phyloP scores from a whole-genome alignment of 768 basidiomycete genomes.

The Fomitopsis serialis region DNA sequence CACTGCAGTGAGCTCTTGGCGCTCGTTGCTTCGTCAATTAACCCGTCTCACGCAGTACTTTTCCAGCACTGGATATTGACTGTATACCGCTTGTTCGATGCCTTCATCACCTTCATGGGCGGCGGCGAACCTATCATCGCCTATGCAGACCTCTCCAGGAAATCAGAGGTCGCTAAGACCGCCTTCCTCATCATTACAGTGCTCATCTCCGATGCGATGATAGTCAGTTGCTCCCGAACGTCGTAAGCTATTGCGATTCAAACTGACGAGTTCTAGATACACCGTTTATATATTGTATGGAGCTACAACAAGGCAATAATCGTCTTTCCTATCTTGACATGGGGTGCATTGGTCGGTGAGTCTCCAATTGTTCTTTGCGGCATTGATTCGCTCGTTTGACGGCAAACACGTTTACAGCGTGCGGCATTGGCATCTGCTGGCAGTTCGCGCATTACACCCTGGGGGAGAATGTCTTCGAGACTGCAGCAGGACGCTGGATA shows the following conservation, averaged over 20 bases:
- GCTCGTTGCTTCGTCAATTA: background rate
- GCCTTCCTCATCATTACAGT: background rate
- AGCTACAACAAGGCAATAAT: background rate
- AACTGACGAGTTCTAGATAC: background rate
- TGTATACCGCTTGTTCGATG: background rate
- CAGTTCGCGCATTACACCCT: too few species aligned
- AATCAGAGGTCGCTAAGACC: background rate
- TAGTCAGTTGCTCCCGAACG: background rate
- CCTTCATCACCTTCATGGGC: background rate
- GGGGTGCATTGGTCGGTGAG: background rate
- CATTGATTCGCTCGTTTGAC: too few species aligned
- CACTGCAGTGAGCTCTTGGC: background rate
- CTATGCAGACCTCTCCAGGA: background rate
- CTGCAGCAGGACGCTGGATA: too few species aligned
- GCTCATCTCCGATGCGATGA: background rate
- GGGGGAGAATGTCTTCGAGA: too few species aligned
- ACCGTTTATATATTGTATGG: constrained; percentile 1
- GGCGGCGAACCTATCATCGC: background rate
- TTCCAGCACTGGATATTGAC: background rate
- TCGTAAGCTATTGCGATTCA: too few species aligned
- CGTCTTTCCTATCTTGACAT: background rate
- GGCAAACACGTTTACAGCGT: too few species aligned
- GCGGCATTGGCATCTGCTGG: too few species aligned
- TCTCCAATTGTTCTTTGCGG: too few species aligned
- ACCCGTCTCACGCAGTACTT: too few species aligned